Base-by-base conservation (phyloP, 495 filamentous ascomycete genomes). In the Trichoderma virens region DNA sequence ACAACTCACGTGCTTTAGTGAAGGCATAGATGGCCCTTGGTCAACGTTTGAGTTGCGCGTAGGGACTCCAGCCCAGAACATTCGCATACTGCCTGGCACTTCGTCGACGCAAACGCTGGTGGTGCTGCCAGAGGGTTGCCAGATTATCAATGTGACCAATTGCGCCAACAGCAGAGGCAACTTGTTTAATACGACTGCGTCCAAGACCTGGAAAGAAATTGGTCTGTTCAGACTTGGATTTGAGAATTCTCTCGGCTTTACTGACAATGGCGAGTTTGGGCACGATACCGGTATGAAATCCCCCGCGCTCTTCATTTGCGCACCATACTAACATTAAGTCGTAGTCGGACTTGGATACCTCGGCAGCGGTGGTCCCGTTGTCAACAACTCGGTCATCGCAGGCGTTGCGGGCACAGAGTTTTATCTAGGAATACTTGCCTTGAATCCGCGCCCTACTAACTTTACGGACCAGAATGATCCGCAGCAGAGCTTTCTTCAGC, bases 341-440 rank as follows among this genome's bases (percentile, higher is more conserved):
- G 11, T 30, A 56, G 51, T 56, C 25, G 51, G 51, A 8, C 51
- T 56, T 13, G 51, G 51, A 30, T 56, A 56, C 30, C 51, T 56
- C 25, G 51, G 51, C 8, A 56, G 51, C 6, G 51, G 51, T 14
- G 51, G 51, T 16, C 51, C 51, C 30, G 51, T 56, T 18, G 51
- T 56, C 51, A 56, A 56, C 25, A 23, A 56, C 51, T 56, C 51
- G 20, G 25, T 56, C 51, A 56, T 56, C 18, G 51, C 51, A 14
- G 51, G 51, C 4, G 25, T 56, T 18, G 51, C 27, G 30, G 51
- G 51, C 51, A 56, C 51, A 18, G 51, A 56, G 23, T 56, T 56
- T 18, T 56, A 56, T 30, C 51, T 56, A 0, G 51, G 51, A 5
- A n/a, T 56, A 25, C 51, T 56, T 56, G 51, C 25, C 7, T 56